Evolutionary conservation across 805 yeast genomes (phyloP).

Genomic region (Scheffersomyces amazonensis): DNA sequence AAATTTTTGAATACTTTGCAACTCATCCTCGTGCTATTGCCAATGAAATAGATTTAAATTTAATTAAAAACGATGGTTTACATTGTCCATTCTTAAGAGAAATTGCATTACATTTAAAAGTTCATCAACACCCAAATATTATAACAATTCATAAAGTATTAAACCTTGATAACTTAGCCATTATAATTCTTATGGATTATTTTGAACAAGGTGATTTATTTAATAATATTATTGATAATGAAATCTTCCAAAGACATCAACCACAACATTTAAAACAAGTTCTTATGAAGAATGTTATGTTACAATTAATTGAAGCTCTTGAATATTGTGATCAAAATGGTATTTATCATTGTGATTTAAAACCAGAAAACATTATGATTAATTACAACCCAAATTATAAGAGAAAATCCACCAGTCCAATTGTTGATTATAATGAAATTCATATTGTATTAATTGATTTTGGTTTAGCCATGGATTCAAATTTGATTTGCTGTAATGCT

Average conservation of each 20-base stretch:
- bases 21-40: conserved; percentile 13
- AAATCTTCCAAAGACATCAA: conserved; percentile 47
- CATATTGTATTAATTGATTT: conserved; percentile 76
- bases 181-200: conserved; percentile 82
- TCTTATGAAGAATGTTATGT: conserved; percentile 41
- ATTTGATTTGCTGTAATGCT: conserved; percentile 58
- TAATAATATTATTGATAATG: conserved; percentile 74
- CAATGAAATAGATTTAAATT: conserved; percentile 18
- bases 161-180: conserved; percentile 50
- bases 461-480: conserved; percentile 74
- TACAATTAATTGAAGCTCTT: conserved; percentile 38
- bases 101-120: conserved; percentile 67
- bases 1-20: conserved; percentile 17
- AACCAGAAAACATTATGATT: conserved; percentile 42
- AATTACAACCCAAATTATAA: conserved; percentile 23
- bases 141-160: conserved; percentile 72
- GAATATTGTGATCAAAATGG: conserved; percentile 27
- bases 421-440: conserved; percentile 46
- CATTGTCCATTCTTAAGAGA: conserved; percentile 52
- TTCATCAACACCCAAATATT: conserved; percentile 77
- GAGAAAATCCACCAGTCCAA: conserved; percentile 11
- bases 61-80: conserved; percentile 22
- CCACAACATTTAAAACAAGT: conserved; percentile 38
- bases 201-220: conserved; percentile 84
- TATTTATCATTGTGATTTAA: conserved; percentile 41